Percentiles rank a stretch among this genome's conserved stretches.
These are phyloP conservation scores for Fabrea salina DNA, from an alignment of 169 alveolate species.

Conservation along the genomic window DNA sequence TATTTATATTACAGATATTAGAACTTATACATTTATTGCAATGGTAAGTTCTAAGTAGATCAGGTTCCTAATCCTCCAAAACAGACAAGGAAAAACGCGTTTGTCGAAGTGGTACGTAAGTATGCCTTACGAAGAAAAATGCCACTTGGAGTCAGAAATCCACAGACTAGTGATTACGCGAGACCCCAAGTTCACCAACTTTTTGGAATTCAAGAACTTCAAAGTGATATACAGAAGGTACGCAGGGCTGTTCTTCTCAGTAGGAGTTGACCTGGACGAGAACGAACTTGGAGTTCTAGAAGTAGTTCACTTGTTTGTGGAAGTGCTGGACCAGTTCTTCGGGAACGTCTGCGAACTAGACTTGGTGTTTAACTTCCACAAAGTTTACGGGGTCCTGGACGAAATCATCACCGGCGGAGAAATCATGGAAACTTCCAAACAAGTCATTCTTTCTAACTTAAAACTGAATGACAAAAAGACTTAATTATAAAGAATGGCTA, in stretches of 20 bases:
- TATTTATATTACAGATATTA: too few relatives aligned
- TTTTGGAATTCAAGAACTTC: constrained; percentile 82
- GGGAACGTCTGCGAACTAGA: constrained; percentile 90
- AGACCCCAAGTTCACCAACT: constrained; percentile 75
- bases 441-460: constrained; percentile 31
- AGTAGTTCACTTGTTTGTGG: constrained; percentile 86
- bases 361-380: constrained; percentile 86
- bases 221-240: constrained; percentile 82
- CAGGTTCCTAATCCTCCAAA: constrained; percentile 80
- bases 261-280: constrained; percentile 84
- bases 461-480: constrained; percentile 6
- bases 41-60: too few relatives aligned
- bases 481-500: background rate
- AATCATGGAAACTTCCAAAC: constrained; percentile 60
- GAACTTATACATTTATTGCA: too few relatives aligned
- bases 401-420: constrained; percentile 86
- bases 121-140: constrained; percentile 71
- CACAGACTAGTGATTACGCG: constrained; percentile 78
- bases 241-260: constrained; percentile 87
- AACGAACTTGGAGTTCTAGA: constrained; percentile 80
- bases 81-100: constrained; percentile 87
- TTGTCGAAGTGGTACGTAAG: constrained; percentile 81
- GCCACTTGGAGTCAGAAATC: constrained; percentile 71
- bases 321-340: constrained; percentile 83
- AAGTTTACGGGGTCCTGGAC: constrained; percentile 81